Base-by-base conservation (phyloP, 2,329 filamentous ascomycete species). In the Fusarium sp. region DNA sequence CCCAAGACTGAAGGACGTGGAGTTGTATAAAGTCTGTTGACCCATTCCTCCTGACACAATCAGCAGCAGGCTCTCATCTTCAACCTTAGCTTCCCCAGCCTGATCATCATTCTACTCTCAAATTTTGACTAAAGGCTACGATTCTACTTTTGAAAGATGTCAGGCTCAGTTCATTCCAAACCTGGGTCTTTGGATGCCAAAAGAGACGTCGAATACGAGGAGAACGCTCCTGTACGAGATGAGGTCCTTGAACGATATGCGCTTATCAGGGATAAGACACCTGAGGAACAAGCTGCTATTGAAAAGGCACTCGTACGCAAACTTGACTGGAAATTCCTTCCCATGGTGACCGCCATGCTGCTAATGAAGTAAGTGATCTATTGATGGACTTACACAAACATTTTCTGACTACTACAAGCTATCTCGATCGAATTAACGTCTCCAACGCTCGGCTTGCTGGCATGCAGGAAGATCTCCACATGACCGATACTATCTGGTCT, bases 371-470 rank as follows among this genome's bases (percentile, higher is more conserved):
- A 26, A 62, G 74, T 60, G 2, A 8, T 6, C 9, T 6, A 0
- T 1, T 1, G 10, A 3, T 18, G 2, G 1, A 9, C 12, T 0
- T 3, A 10, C 0, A 12, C 3, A 2, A 18, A 4, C 6, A 6
- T 1, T 4, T 12, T 12, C 57, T 65, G 7, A 56, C 33, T 4
- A 16, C 8, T 10, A 77, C 3, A 11, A 85, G 82, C 69, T 85
- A 85, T 69, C 78, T 86, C 18, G 83, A 85, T 62, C 78, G 83
- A 51, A 84, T 83, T 33, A 86, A 85, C 65, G 82, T 86, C 30
- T 83, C 82, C 42, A 81, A 81, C 63, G 79, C 79, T 11, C 76
- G 78, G 36, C 75, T 81, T 12, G 78, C 78, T 8, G 78, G 78
- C 4, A 76, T 81, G 61, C 76, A 80, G 45, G 59, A 74, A 8